These are phyloP conservation scores for Chaetomium sp. DNA, from an alignment of 2,329 filamentous ascomycete genomes.

Conservation along the genomic window DNA sequence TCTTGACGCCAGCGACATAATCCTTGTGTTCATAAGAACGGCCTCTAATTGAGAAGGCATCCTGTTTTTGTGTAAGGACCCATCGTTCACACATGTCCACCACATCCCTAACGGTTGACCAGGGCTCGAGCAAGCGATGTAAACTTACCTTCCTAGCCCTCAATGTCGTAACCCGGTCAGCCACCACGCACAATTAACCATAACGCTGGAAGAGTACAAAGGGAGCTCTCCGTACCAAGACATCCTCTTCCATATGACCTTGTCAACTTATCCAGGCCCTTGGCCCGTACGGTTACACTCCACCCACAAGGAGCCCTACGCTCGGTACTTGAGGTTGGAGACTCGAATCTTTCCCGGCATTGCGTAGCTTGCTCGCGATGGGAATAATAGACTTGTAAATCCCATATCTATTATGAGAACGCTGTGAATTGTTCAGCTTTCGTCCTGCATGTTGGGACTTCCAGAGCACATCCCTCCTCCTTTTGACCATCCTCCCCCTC, in stretches of 20 bases:
- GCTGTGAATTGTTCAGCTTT: background rate
- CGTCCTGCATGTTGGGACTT: background rate
- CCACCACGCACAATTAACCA: background rate
- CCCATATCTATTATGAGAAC: background rate
- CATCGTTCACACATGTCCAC: no score
- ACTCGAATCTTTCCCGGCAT: background rate
- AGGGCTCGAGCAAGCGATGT: no score
- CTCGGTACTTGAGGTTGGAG: constrained; percentile 15
- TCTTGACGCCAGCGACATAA: no score
- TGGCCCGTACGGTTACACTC: constrained; percentile 11
- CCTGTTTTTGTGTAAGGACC: no score
- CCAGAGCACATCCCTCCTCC: background rate
- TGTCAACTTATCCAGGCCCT: constrained; percentile 10
- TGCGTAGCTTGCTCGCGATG: background rate
- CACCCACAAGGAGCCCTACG: constrained; percentile 11
- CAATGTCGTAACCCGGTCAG: background rate
- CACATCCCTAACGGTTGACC: no score
- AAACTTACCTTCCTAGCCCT: no score
- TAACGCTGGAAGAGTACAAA: background rate
- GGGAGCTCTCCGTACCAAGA: background rate
- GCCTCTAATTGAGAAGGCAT: no score
- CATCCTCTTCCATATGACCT: background rate
- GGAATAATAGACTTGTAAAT: background rate
- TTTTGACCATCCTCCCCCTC: no score
- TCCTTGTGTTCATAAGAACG: no score